Evolutionary conservation across 345 rosid genomes (phyloP).

Genomic region (Gossypium anomalum): DNA sequence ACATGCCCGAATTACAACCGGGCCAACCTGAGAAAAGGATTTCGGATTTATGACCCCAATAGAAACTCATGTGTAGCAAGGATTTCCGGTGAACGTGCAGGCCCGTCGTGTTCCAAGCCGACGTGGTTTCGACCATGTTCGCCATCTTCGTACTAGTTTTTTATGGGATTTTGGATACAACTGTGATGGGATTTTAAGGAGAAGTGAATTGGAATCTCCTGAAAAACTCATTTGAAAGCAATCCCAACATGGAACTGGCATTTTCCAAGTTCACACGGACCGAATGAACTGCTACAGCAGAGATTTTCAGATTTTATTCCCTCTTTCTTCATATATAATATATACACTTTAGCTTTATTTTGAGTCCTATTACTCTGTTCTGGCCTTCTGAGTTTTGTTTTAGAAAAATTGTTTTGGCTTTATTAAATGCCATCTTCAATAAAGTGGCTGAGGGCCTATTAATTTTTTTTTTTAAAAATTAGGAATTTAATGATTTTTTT

Average conservation of each 20-base stretch:
- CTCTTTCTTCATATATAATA: not conserved
- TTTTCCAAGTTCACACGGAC: slow-evolving; percentile 4
- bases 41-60: slow-evolving; percentile 59
- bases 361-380: not conserved
- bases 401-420: not conserved
- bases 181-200: not conserved
- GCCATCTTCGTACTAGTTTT: not conserved
- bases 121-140: not conserved
- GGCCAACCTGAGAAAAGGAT: slow-evolving; percentile 84
- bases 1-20: slow-evolving; percentile 53
- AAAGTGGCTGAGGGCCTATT: too few species aligned
- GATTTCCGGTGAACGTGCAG: slow-evolving; percentile 23
- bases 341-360: not conserved
- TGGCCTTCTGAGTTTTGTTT: not conserved
- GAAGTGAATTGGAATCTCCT: not conserved
- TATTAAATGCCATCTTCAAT: not conserved
- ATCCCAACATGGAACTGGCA: slow-evolving; percentile 6
- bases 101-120: slow-evolving; percentile 24
- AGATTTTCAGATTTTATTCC: not conserved
- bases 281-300: not conserved
- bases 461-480: too few species aligned
- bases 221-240: slow-evolving; percentile 1
- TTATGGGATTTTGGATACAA: too few species aligned
- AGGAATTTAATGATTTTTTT: too few species aligned
- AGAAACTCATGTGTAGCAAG: slow-evolving; percentile 43